Conservation (phyloP, 164 flowering plant species). For the Vitis vinifera region DNA sequence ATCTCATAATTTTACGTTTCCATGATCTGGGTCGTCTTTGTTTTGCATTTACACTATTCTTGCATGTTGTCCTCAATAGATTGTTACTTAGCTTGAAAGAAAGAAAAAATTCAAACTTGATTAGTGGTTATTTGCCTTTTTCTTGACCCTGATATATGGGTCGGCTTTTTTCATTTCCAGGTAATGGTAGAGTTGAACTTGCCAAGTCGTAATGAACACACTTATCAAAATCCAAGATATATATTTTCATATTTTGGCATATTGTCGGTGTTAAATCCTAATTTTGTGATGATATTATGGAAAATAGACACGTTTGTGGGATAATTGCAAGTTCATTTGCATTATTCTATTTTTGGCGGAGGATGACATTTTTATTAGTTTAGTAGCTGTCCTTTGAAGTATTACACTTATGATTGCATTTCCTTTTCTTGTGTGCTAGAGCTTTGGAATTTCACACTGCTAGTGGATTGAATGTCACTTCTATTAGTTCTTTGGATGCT, state of each 20-base stretch:
- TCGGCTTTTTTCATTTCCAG: neutral
- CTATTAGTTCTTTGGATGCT: neutral
- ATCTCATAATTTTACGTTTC: neutral
- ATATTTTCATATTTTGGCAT: neutral
- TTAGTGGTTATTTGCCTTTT: neutral
- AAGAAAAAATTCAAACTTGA: neutral
- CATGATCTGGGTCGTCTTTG: slow-evolving; percentile 2
- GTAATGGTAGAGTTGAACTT: neutral
- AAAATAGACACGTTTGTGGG: neutral
- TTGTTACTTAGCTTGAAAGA: neutral
- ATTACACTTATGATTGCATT: too few relatives aligned
- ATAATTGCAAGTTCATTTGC: neutral
- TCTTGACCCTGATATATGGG: neutral
- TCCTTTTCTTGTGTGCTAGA: too few relatives aligned
- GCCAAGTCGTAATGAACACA: neutral
- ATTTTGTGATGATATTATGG: neutral
- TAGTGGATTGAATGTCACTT: neutral
- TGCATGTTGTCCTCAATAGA: neutral
- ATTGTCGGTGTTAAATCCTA: neutral
- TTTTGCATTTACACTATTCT: neutral
- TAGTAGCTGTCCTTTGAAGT: neutral
- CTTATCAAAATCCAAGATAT: neutral
- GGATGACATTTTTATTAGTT: neutral
- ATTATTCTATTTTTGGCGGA: slow-evolving; percentile 7
- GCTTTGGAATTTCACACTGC: too few relatives aligned